Percentiles rank a stretch among this genome's conserved stretches.
Evolutionary conservation across 2,329 filamentous ascomycete species (phyloP).

Genomic region (Monosporascus sp.): DNA sequence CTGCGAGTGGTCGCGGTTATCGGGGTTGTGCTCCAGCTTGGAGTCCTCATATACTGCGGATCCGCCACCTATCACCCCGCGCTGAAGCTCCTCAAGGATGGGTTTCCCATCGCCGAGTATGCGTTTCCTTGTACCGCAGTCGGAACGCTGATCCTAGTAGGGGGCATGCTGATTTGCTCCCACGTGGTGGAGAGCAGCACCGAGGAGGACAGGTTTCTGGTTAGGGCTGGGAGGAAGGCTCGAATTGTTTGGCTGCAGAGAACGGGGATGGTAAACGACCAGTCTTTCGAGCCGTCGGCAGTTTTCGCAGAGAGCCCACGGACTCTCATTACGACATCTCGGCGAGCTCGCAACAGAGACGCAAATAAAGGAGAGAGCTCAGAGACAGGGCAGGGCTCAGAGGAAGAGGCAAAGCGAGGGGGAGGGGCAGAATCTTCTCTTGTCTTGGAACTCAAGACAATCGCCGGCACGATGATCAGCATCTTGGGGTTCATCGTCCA

Average conservation of each 20-base stretch:
- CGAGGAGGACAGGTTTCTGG: too few species aligned
- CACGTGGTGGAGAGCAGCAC: slow-evolving; percentile 28
- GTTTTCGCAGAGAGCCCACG: slow-evolving; percentile 10
- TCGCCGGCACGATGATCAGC: slow-evolving; percentile 12
- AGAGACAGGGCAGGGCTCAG: neutral
- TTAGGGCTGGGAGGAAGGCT: slow-evolving; percentile 1
- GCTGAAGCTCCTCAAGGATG: neutral
- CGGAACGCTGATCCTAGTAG: slow-evolving; percentile 22
- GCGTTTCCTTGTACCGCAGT: slow-evolving; percentile 20
- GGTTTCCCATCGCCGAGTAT: slow-evolving; percentile 4
- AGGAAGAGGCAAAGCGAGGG: neutral
- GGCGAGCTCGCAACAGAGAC: neutral
- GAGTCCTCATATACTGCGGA: slow-evolving; percentile 15
- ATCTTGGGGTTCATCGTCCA: slow-evolving; percentile 23
- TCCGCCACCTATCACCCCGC: slow-evolving; percentile 5
- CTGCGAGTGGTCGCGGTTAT: slow-evolving; percentile 10
- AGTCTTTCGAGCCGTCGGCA: slow-evolving; percentile 21
- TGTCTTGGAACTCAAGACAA: neutral
- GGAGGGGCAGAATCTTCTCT: neutral
- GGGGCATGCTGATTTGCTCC: slow-evolving; percentile 25
- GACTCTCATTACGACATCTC: slow-evolving; percentile 6
- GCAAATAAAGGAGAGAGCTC: too few species aligned
- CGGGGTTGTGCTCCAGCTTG: slow-evolving; percentile 17
- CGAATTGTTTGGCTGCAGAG: slow-evolving; percentile 27
- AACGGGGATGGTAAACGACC: slow-evolving; percentile 19